These are phyloP conservation scores for Cerrena zonata DNA, from an alignment of 1,284 basidiomycete genomes.

Conservation along the genomic window DNA sequence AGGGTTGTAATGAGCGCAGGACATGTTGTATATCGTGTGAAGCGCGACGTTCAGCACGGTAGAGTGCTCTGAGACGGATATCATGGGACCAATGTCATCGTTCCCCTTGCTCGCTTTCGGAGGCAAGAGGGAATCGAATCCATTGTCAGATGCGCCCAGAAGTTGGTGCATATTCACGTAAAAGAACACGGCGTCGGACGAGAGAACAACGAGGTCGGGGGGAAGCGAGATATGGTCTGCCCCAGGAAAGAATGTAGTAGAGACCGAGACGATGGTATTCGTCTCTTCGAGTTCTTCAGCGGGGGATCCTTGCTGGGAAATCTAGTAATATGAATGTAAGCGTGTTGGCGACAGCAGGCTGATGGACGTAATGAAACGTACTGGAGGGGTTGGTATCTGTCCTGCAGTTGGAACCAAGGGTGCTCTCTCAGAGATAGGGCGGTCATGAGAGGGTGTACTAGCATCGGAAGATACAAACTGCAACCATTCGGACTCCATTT, in stretches of 20 bases:
- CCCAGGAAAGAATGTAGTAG: conserved; percentile 71
- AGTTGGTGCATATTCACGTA: conserved; percentile 35
- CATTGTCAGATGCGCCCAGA: conserved; percentile 32
- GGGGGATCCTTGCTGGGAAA: conserved; percentile 28
- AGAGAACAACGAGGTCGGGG: conserved; percentile 60
- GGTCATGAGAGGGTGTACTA: conserved; percentile 29
- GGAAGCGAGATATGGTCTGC: conserved; percentile 49
- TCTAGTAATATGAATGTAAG: conserved; percentile 16
- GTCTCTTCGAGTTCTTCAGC: conserved; percentile 30
- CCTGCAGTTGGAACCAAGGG: conserved; percentile 18
- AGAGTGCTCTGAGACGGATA: conserved; percentile 29
- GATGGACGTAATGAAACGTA: conserved; percentile 28
- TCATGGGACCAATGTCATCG: conserved; percentile 26
- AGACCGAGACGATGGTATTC: conserved; percentile 59
- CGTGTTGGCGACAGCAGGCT: background rate
- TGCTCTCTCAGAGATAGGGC: conserved; percentile 28
- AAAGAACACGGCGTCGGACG: conserved; percentile 70
- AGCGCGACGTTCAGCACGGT: conserved; percentile 33
- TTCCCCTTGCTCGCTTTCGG: conserved; percentile 11
- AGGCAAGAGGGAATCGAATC: conserved; percentile 31
- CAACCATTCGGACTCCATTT: conserved; percentile 57
- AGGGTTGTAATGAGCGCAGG: conserved; percentile 33
- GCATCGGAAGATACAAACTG: conserved; percentile 54
- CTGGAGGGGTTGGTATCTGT: conserved; percentile 65
- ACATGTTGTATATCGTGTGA: conserved; percentile 31